phyloP scores from a whole-genome alignment of 805 yeast genomes.

The Candida palmyrensis region DNA sequence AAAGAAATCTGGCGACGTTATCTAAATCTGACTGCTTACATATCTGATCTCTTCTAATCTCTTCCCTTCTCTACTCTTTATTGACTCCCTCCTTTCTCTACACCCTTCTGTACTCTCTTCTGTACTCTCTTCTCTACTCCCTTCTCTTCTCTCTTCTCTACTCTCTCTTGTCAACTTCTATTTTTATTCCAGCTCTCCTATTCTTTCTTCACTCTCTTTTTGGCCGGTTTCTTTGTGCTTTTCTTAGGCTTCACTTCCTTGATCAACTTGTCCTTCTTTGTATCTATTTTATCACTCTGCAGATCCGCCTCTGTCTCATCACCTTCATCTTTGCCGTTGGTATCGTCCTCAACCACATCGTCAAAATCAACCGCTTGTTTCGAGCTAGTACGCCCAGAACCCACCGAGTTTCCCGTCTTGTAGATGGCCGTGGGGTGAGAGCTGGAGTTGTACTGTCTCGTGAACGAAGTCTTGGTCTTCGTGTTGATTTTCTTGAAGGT shows the following conservation, averaged over 20 bases:
- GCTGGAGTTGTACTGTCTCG: conserved; percentile 71
- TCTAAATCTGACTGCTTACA: too few species aligned
- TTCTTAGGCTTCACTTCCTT: conserved; percentile 43
- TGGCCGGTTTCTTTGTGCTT: conserved; percentile 4
- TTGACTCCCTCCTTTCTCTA: too few species aligned
- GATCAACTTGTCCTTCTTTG: conserved; percentile 59
- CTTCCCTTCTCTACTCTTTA: too few species aligned
- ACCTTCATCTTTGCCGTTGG: conserved; percentile 35
- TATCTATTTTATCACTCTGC: conserved; percentile 41
- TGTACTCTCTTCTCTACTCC: too few species aligned
- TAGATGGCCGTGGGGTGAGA: conserved; percentile 84
- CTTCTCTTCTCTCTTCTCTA: too few species aligned
- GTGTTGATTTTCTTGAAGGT: conserved; percentile 63
- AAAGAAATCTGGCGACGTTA: too few species aligned
- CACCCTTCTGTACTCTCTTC: too few species aligned
- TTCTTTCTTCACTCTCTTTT: not conserved
- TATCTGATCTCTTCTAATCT: too few species aligned
- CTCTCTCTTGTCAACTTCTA: too few species aligned
- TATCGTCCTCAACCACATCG: conserved; percentile 64
- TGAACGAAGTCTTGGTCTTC: conserved; percentile 77
- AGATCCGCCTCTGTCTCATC: conserved; percentile 42
- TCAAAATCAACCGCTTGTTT: conserved; percentile 57
- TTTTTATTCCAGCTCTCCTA: not conserved
- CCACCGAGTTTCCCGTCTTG: conserved; percentile 61
- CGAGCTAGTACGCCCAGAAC: conserved; percentile 13